Evolutionary conservation across 768 basidiomycete species (phyloP).

Genomic region (Tulasnella sp.): DNA sequence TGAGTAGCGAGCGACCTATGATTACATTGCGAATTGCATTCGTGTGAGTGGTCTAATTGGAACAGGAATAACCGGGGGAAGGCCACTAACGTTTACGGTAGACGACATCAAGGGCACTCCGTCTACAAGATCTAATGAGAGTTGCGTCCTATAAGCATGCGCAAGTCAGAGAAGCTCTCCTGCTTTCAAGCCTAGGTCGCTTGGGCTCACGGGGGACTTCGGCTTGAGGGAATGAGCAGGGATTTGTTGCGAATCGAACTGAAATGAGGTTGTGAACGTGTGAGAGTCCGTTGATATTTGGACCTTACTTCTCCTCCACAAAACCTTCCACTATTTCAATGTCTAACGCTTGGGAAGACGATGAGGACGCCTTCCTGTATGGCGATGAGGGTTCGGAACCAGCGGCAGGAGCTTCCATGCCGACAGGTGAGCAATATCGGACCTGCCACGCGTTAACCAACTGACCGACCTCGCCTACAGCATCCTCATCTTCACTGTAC

Average conservation of each 20-base stretch:
- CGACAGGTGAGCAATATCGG: conserved; percentile 13
- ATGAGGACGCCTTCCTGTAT: conserved; percentile 74
- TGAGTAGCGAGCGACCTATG: conserved; percentile 86
- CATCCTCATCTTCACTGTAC: too few relatives aligned
- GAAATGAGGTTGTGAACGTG: background rate
- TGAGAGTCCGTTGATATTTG: too few relatives aligned
- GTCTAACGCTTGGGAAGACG: conserved; percentile 33
- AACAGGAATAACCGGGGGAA: too few relatives aligned
- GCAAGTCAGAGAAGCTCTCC: too few relatives aligned
- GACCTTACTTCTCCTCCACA: too few relatives aligned
- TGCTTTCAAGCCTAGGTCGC: too few relatives aligned
- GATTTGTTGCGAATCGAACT: too few relatives aligned
- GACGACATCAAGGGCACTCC: conserved; percentile 7
- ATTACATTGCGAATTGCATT: conserved; percentile 3
- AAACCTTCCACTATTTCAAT: background rate
- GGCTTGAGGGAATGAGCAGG: too few relatives aligned
- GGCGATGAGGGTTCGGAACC: conserved; percentile 37
- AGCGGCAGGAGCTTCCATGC: background rate
- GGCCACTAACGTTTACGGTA: conserved; percentile 11
- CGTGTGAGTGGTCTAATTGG: background rate
- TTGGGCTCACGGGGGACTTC: background rate
- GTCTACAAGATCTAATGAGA: background rate
- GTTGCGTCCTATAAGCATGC: background rate
- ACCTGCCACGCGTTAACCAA: too few relatives aligned
- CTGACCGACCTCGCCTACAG: too few relatives aligned